Conservation (phyloP, 768 basidiomycete species). For the Holtermanniella nyarrowii region DNA sequence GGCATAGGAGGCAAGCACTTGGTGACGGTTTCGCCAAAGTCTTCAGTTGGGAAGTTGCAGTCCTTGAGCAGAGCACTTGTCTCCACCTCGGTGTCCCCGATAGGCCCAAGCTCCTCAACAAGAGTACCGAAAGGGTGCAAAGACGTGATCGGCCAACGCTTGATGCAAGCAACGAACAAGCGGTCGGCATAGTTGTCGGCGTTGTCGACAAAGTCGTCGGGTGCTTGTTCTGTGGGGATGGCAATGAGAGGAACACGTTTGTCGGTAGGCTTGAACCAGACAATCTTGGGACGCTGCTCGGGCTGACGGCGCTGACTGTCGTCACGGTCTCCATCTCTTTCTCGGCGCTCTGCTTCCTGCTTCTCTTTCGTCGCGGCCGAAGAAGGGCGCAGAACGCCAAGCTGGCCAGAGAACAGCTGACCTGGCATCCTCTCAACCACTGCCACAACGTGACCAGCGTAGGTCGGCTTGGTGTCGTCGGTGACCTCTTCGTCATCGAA, state of each 20-base stretch:
- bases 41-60: slow-evolving; percentile 97
- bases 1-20: slow-evolving; percentile 94
- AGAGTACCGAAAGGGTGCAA: slow-evolving; percentile 97
- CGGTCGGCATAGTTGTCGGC: slow-evolving; percentile 81
- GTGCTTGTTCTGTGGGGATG: slow-evolving; percentile 97
- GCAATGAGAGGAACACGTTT: slow-evolving; percentile 98
- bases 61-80: slow-evolving; percentile 95
- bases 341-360: slow-evolving; percentile 92
- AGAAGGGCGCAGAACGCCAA: slow-evolving; percentile 87
- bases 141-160: slow-evolving; percentile 84
- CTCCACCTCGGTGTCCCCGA: slow-evolving; percentile 97
- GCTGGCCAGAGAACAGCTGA: slow-evolving; percentile 92
- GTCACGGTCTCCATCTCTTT: slow-evolving; percentile 79
- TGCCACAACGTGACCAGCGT: slow-evolving; percentile 98
- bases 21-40: slow-evolving; percentile 86
- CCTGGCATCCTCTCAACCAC: slow-evolving; percentile 94
- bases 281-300: slow-evolving; percentile 88
- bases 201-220: slow-evolving; percentile 85
- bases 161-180: slow-evolving; percentile 95
- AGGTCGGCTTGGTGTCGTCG: slow-evolving; percentile 95
- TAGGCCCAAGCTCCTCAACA: slow-evolving; percentile 93
- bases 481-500: slow-evolving; percentile 99
- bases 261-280: slow-evolving; percentile 99
- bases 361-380: slow-evolving; percentile 98
- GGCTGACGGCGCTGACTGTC: slow-evolving; percentile 52